These are phyloP conservation scores for Smittium mucronatum DNA, from an alignment of 371 early-diverging fungal species.

Conservation along the genomic window DNA sequence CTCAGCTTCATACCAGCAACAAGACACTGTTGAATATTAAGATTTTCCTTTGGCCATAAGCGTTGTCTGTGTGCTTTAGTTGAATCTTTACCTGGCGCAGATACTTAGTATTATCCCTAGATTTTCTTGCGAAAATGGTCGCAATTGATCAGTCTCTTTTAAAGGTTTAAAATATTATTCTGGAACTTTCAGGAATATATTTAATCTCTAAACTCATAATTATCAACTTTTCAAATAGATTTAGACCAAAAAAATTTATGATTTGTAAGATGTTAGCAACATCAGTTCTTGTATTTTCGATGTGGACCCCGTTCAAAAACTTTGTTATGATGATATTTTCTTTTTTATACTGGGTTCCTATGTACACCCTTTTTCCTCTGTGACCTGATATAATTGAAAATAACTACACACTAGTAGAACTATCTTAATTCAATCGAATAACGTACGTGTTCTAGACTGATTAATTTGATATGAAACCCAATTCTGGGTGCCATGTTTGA, in stretches of 20 bases:
- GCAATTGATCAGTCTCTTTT: background rate
- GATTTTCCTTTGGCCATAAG: conserved; percentile 28
- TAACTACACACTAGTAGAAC: conserved; percentile 18
- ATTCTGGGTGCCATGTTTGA: conserved; percentile 23
- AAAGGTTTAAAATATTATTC: conserved; percentile 33
- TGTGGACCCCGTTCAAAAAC: conserved; percentile 15
- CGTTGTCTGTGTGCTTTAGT: background rate
- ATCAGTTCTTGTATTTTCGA: background rate
- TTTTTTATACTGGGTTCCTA: conserved; percentile 35
- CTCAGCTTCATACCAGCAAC: conserved; percentile 10
- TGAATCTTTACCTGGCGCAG: background rate
- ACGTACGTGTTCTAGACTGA: conserved; percentile 21
- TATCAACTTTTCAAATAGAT: conserved; percentile 42
- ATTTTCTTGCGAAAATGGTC: background rate
- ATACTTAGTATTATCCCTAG: background rate
- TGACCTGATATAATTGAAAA: conserved; percentile 32
- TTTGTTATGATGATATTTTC: conserved; percentile 33
- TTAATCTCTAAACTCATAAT: conserved; percentile 50
- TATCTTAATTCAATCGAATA: conserved; percentile 24
- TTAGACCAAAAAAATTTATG: conserved; percentile 44
- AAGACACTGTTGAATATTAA: conserved; percentile 30
- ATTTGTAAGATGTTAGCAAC: conserved; percentile 24
- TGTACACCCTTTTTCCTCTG: conserved; percentile 33
- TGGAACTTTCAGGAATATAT: conserved; percentile 40
- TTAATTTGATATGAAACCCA: conserved; percentile 20